Evolutionary conservation across 2,329 filamentous ascomycete species (phyloP).

Genomic region (Exophiala alcalophila): DNA sequence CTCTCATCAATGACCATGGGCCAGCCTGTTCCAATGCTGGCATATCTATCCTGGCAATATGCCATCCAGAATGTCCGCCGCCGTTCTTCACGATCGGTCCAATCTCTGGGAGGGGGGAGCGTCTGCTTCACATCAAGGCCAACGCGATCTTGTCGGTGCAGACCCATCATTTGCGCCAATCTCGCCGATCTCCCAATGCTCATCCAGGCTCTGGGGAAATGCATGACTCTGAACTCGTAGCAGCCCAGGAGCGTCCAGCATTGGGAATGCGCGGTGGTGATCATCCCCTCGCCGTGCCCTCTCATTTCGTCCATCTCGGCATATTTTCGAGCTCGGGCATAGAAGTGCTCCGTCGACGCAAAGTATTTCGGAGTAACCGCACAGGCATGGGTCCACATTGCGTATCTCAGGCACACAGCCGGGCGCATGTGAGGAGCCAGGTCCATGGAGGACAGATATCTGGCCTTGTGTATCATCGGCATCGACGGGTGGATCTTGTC

Average conservation of each 20-base stretch:
- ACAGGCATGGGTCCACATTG: constrained; percentile 94
- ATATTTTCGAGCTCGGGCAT: constrained; percentile 84
- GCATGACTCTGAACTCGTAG: constrained; percentile 98
- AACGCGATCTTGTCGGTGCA: constrained; percentile 79
- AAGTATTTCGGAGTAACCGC: constrained; percentile 78
- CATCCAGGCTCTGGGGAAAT: constrained; percentile 93
- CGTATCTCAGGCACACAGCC: constrained; percentile 83
- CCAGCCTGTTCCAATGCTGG: constrained; percentile 95
- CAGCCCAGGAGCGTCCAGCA: constrained; percentile 73
- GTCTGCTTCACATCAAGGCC: constrained; percentile 92
- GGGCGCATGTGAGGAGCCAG: constrained; percentile 82
- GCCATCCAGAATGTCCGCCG: constrained; percentile 93
- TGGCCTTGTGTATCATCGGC: constrained; percentile 84
- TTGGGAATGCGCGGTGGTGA: constrained; percentile 82
- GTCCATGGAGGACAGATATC: constrained; percentile 85
- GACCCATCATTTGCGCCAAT: constrained; percentile 84
- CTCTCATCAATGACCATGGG: constrained; percentile 90
- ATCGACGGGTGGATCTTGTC: constrained; percentile 81
- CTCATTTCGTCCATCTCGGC: constrained; percentile 86
- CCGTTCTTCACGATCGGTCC: constrained; percentile 89
- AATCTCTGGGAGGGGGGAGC: constrained; percentile 79
- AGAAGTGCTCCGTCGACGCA: constrained; percentile 81
- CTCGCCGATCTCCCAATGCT: constrained; percentile 80
- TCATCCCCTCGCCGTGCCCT: constrained; percentile 83
- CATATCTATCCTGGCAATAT: constrained; percentile 86